Percentiles rank a stretch among this genome's conserved stretches.
Conservation (phyloP, 2,329 filamentous ascomycete genomes). For the Emydomyces testavorans region DNA sequence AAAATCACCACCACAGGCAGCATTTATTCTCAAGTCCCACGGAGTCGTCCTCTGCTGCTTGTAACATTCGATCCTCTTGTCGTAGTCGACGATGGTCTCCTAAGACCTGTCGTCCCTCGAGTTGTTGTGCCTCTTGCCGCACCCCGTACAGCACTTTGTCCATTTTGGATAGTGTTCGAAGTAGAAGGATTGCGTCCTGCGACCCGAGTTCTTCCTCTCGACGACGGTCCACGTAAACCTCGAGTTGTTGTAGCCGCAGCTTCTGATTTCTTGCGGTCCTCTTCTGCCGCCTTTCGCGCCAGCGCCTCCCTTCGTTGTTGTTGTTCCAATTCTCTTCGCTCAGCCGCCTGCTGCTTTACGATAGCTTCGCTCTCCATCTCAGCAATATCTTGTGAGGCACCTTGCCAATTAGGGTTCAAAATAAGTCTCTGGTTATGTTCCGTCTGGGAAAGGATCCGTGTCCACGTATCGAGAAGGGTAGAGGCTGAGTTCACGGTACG, state of each 20-base stretch:
- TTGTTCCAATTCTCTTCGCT: constrained; percentile 65
- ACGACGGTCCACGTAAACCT: constrained; percentile 21
- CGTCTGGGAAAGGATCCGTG: constrained; percentile 86
- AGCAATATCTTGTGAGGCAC: constrained; percentile 72
- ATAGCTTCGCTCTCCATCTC: constrained; percentile 73
- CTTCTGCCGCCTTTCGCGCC: constrained; percentile 41
- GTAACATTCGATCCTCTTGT: constrained; percentile 28
- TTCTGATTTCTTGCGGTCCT: constrained; percentile 31
- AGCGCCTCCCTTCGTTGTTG: constrained; percentile 65
- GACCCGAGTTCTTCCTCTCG: constrained; percentile 18
- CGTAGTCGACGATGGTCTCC: constrained; percentile 32
- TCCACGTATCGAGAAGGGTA: constrained; percentile 87
- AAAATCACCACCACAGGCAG: neutral
- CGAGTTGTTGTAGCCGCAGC: constrained; percentile 24
- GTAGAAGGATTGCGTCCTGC: constrained; percentile 30
- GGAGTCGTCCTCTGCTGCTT: constrained; percentile 27
- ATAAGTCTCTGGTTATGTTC: constrained; percentile 94
- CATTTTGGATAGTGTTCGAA: constrained; percentile 19
- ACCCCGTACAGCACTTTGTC: constrained; percentile 16
- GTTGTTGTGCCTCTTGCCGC: constrained; percentile 21
- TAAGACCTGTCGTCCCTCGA: constrained; percentile 23
- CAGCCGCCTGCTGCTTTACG: constrained; percentile 61
- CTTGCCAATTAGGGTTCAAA: constrained; percentile 78
- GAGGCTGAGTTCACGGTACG: constrained; percentile 79
- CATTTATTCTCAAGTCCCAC: constrained; percentile 11